phyloP scores from a whole-genome alignment of 495 filamentous ascomycete genomes.

The Bacidia rubella region DNA sequence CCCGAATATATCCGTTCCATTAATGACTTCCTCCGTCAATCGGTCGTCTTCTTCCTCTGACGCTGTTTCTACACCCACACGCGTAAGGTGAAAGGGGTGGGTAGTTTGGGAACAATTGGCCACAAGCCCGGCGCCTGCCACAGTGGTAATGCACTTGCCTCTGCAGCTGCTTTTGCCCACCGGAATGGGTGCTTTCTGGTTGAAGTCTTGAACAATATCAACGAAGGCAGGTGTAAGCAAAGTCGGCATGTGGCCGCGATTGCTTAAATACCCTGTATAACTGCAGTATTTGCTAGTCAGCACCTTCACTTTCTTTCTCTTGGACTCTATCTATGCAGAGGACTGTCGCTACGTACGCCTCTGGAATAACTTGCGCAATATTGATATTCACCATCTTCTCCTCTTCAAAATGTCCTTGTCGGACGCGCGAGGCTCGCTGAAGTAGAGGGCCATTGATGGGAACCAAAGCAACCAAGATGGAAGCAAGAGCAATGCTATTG shows the following conservation, averaged over 20 bases:
- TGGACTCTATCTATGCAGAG: too few relatives aligned
- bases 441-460: conserved; percentile 9
- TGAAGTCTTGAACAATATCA: conserved; percentile 4
- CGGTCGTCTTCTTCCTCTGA: not conserved
- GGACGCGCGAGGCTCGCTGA: conserved; percentile 6
- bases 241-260: not conserved
- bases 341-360: too few relatives aligned
- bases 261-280: not conserved
- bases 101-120: conserved; percentile 1
- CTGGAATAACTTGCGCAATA: conserved; percentile 1
- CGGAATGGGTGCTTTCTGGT: not conserved
- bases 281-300: too few relatives aligned
- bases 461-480: not conserved
- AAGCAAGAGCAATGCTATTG: conserved; percentile 7
- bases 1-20: not conserved
- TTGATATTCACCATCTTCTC: not conserved
- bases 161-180: conserved; percentile 4
- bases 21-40: not conserved
- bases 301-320: too few relatives aligned
- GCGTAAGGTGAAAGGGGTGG: conserved; percentile 1
- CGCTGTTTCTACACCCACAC: not conserved
- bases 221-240: conserved; percentile 4
- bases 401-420: not conserved
- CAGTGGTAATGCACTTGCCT: conserved; percentile 6
- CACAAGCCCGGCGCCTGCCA: conserved; percentile 6